Base-by-base conservation (phyloP, 768 basidiomycete species). In the Mycena sanguinolenta region DNA sequence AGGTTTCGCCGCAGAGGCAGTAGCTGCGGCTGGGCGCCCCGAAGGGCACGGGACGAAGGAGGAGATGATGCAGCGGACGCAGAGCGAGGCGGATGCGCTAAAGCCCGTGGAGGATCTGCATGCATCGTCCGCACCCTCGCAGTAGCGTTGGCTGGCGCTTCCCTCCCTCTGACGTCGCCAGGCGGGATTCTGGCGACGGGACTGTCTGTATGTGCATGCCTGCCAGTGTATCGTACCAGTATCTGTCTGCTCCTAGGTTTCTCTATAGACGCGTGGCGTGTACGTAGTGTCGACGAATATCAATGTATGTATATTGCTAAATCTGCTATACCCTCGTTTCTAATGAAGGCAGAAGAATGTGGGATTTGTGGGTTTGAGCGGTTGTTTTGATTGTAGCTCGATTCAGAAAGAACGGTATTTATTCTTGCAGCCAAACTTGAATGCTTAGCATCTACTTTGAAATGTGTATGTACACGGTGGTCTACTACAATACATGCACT, bases 71-170 rank as follows among this genome's bases (percentile, higher is more conserved):
- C 79, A 76, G 34, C 69, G 80, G 44, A 81, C 81, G 49, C 81
- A 83, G 77, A 82, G 82, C 64, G 84, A 86, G 75, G 77, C 76
- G 65, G 85, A 87, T 60, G 86, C 86, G 72, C 69, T 73, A 27
- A 73, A 73, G 67, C 72, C 72, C 27, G 72, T 73, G 27, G 72
- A 73, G 25, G 69, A 73, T n/a, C 4, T 39, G 39, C 39, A 34
- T 39, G 16, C 39, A 14, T 34, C 32, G 39, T 39, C 39, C 13
- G 13, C 39, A 13, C 17, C 53, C 23, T 34, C 60, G 68, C 63
- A 49, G 30, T 54, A 46, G 57, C 58, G 54, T 17, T 55, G 28
- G 16, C 21, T 2, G 8, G n/a, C 21, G 3, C 17, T 44, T n/a
- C n/a, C 16, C 28, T 30, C 32, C 21, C 4, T 7, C 30, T 14